Conservation (phyloP, 139 green algal species). For the Gonium pectorale region DNA sequence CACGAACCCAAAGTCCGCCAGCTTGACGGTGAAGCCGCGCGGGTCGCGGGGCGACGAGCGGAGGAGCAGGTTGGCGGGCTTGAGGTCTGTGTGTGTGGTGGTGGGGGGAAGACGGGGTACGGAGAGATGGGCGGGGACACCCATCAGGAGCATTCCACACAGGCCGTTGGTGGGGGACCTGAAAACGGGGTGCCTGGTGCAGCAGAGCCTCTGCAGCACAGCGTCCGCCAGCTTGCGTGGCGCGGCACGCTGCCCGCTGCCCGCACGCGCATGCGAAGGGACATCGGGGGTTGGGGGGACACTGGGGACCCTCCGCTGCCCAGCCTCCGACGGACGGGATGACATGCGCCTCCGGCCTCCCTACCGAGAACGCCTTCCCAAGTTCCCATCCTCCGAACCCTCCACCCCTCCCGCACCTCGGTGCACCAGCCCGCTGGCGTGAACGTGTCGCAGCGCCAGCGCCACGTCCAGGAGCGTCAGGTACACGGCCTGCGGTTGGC, state of each 20-base stretch:
- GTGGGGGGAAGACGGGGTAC: not conserved
- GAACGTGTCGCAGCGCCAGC: not conserved
- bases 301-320: not conserved
- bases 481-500: not conserved
- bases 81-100: not conserved
- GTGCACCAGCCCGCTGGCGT: not conserved
- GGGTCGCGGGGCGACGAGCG: no score
- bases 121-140: not conserved
- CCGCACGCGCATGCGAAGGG: no score
- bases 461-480: conserved; percentile 6
- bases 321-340: not conserved
- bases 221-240: no score
- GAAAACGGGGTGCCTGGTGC: no score
- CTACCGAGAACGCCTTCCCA: no score
- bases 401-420: not conserved
- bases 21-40: conserved; percentile 5
- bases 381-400: not conserved
- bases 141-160: no score
- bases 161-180: no score
- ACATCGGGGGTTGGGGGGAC: not conserved
- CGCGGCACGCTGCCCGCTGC: no score
- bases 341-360: no score
- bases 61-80: conserved; percentile 15
- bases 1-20: conserved; percentile 20
- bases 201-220: no score